Percentiles rank a stretch among this genome's conserved stretches.
Conservation (phyloP, 768 basidiomycete species). For the Leccinum incarnatum region DNA sequence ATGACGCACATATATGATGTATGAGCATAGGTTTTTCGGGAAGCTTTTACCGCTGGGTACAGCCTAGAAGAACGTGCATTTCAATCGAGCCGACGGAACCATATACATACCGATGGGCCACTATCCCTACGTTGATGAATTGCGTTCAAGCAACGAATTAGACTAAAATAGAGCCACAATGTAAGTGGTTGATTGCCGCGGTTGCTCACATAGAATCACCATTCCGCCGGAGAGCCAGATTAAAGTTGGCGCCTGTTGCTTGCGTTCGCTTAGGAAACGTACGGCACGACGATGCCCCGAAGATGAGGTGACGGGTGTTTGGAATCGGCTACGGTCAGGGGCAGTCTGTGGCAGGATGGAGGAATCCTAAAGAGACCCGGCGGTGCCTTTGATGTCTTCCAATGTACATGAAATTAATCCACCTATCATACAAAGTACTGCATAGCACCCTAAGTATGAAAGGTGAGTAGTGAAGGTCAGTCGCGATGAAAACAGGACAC, state of each 20-base stretch:
- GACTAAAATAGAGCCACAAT: neutral
- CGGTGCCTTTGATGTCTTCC: neutral
- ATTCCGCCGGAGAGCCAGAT: neutral
- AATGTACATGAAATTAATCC: slow-evolving; percentile 4
- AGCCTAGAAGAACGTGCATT: neutral
- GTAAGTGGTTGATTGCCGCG: neutral
- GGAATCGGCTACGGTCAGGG: neutral
- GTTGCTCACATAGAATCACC: neutral
- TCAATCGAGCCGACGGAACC: neutral
- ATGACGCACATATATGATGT: neutral
- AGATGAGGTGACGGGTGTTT: neutral
- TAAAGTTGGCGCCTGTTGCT: neutral
- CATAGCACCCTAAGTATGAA: slow-evolving; percentile 33
- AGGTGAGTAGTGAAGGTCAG: neutral
- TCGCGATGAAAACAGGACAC: neutral
- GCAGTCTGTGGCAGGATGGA: neutral
- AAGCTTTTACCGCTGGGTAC: neutral
- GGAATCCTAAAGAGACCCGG: neutral
- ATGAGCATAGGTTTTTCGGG: neutral
- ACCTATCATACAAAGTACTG: slow-evolving; percentile 38
- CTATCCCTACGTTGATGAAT: neutral
- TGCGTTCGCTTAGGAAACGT: neutral
- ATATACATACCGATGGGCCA: neutral
- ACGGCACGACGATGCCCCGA: neutral
- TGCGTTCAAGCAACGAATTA: neutral